Evolutionary conservation across 2,329 filamentous ascomycete genomes (phyloP), one percentile per base, ranked within the genome.

Genomic region (Parasarocladium wereldwijsianum): DNA sequence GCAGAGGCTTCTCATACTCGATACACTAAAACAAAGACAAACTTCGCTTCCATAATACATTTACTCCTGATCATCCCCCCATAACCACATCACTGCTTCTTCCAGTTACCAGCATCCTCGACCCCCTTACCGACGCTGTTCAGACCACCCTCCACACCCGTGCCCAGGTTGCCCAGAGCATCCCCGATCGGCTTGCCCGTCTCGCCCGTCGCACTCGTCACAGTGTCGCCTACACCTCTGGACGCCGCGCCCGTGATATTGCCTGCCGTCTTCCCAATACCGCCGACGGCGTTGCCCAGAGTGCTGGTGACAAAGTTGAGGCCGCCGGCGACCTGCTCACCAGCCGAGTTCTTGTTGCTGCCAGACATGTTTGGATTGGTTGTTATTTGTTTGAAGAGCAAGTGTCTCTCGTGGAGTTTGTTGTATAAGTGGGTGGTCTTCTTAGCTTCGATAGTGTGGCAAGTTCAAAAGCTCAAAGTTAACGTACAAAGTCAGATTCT

Each of bases 51-150:
- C n/a, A n/a, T n/a, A n/a, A n/a, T n/a, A n/a, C n/a, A n/a, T n/a
- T n/a, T n/a, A n/a, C n/a, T n/a, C n/a, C n/a, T n/a, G n/a, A n/a
- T n/a, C n/a, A n/a, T n/a, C n/a, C n/a, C n/a, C n/a, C n/a, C n/a
- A n/a, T n/a, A n/a, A n/a, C n/a, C 18, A 5, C 17, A 24, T 40
- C 38, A 44, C 36, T 45, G 37, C 35, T 50, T 56, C 51, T 64
- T 66, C 66, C 66, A 70, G 43, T 71, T 49, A 3, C 70, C 69
- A 8, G 68, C 68, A 41, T 70, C 54, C 49, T 73, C 67, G 6
- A 66, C 60, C 0, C 68, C 66, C 48, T 65, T 59, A 10, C 62
- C 60, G 3, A 71, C 54, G 26, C 49, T 52, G 24, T 54, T 52
- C 21, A 58, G 47, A 2, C 65, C 70, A 25, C 57, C 53, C 50